Evolutionary conservation across 1,139 yeast genomes (phyloP).

Genomic region (Zygosaccharomyces sapae): DNA sequence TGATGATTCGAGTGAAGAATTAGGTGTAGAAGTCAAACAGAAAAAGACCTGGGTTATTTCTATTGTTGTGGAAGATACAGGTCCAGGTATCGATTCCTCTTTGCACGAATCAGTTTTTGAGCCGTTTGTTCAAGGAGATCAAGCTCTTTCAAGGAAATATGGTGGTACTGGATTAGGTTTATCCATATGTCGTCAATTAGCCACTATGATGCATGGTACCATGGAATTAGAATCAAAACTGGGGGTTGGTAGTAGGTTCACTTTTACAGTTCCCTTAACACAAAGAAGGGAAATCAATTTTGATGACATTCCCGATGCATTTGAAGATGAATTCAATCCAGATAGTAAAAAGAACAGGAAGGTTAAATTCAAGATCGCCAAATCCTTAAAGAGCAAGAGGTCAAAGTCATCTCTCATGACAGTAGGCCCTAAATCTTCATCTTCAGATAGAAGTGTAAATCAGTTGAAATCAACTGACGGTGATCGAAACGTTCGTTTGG

Average conservation of each 20-base stretch:
- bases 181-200: conserved; percentile 87
- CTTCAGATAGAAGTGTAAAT: conserved; percentile 8
- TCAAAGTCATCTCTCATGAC: conserved; percentile 20
- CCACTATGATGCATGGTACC: conserved; percentile 83
- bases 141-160: conserved; percentile 81
- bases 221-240: conserved; percentile 62
- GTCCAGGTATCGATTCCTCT: conserved; percentile 83
- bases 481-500: conserved; percentile 27
- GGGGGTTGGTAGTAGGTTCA: conserved; percentile 78
- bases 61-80: conserved; percentile 80
- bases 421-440: conserved; percentile 8
- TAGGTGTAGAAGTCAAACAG: conserved; percentile 19
- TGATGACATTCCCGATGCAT: conserved; percentile 35
- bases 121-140: conserved; percentile 96
- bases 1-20: conserved; percentile 23
- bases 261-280: conserved; percentile 70
- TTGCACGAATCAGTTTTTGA: conserved; percentile 84
- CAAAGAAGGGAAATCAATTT: conserved; percentile 59
- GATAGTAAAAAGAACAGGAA: conserved; percentile 41
- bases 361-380: conserved; percentile 40
- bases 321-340: conserved; percentile 47
- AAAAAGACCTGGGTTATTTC: conserved; percentile 41
- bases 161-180: conserved; percentile 97
- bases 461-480: conserved; percentile 11
- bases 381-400: conserved; percentile 21